Conservation (phyloP, 805 yeast genomes). For the Candida chauliodis region DNA sequence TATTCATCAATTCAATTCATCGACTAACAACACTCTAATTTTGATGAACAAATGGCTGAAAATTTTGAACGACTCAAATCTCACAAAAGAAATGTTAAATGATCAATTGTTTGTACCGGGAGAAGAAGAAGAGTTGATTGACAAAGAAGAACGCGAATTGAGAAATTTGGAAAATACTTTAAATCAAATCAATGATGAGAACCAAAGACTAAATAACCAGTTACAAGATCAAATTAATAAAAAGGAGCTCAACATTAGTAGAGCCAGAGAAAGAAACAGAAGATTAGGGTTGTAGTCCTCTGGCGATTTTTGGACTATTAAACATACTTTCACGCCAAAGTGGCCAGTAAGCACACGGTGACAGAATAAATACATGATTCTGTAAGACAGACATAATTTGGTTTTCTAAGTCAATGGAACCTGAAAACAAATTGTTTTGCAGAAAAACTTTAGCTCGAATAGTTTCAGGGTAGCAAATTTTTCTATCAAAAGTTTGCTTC, state of each 20-base stretch:
- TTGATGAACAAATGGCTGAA: conserved; percentile 6
- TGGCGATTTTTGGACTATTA: too few species aligned
- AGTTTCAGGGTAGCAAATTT: too few species aligned
- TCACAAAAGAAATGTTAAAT: conserved; percentile 5
- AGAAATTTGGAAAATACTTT: background rate
- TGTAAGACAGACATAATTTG: too few species aligned
- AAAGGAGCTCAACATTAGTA: background rate
- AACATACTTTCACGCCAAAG: too few species aligned
- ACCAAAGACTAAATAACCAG: conserved; percentile 3
- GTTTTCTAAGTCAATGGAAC: too few species aligned
- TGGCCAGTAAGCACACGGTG: too few species aligned
- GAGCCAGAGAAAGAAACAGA: conserved; percentile 6
- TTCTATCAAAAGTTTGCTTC: too few species aligned
- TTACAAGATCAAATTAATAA: conserved; percentile 1
- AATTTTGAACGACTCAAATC: conserved; percentile 4
- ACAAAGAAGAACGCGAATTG: conserved; percentile 1
- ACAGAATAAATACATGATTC: too few species aligned
- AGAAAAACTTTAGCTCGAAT: too few species aligned
- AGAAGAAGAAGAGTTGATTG: conserved; percentile 1
- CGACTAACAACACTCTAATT: conserved; percentile 3
- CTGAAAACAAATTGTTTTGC: too few species aligned
- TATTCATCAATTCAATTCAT: conserved; percentile 3
- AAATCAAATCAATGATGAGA: conserved; percentile 2
- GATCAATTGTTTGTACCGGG: conserved; percentile 3
- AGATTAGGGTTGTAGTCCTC: conserved; percentile 3